Evolutionary conservation across 306 rosid genomes (phyloP), one percentile per base, ranked within the genome.

Genomic region (Adenanthera pavonina): DNA sequence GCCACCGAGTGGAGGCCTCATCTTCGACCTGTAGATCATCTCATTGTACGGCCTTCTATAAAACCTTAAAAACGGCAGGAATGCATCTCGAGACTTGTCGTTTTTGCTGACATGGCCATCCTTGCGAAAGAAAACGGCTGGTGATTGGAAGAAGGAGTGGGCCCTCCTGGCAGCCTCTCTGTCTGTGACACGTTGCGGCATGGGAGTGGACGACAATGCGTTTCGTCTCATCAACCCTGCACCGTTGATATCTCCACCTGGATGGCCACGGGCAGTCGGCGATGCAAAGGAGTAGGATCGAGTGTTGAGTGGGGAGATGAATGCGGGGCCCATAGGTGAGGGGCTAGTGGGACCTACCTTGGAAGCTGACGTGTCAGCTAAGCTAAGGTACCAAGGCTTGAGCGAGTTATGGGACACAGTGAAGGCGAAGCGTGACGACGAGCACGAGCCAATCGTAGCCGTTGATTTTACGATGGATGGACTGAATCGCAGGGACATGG

Each of bases 1-100:
- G 20, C 97, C 94, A 1, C 94, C 97, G 0, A 86, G 92, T 74
- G 98, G 98, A 74, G 98, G 93, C 83, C 91, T 73, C 97, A 94
- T 94, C 91, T 92, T 94, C 60, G 98, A 90, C 89, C 97, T 84
- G 60, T 92, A 94, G 1, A 90, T 69, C 95, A 87, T 89, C 85
- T 94, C 98, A 6, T 92, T 97, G 79, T 90, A 94, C 11, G 95
- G 94, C 74, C 91, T 85, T 8, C 97, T 62, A 81, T 92, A 88
- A 77, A 92, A 87, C 86, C 83, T 92, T 82, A 90, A 59, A 52
- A 81, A 85, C 14, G 95, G 86, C 78, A 79, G 3, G 87, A 94
- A 90, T 34, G 88, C 86, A 49, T 92, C 97, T 35, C 91, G 81
- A 6, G 72, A 83, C 70, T 20, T 89, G 72, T 91, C 94, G 19